Evolutionary conservation across 768 basidiomycete species (phyloP), one percentile per base, ranked within the genome.

Genomic region (Kwoniella bestiolae): DNA sequence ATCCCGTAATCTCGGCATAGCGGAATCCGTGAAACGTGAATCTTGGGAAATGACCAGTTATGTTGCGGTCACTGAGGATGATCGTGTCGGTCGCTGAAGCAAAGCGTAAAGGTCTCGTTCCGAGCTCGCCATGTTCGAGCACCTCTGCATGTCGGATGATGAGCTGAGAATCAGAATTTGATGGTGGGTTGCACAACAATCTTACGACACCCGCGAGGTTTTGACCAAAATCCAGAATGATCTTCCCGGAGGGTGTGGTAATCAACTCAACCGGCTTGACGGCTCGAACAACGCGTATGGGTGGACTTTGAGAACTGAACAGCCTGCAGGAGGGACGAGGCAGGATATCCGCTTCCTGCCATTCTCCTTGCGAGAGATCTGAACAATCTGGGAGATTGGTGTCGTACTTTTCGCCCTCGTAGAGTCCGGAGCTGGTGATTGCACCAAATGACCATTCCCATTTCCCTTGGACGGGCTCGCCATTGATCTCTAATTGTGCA

Each of bases 1-100:
- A 67, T 2, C 73, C 77, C 3, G 62, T 63, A 47, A 78, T 51
- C 56, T 76, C 67, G 31, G 61, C 69, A 38, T 76, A 78, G 34
- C 73, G 52, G 68, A 79, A 79, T 14, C 78, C 78, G 49, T 75
- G 73, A 46, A 75, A 78, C 26, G 78, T 79, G 56, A 78, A 79
- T 41, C 57, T 73, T 9, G 78, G 77, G 35, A 63, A 46, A 51
- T 63, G 78, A 1, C 77, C 77, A 18, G 66, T 18, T 23, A 68
- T 47, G 5, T 7, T 16, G 3, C 64, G 60, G 1, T 66, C 68
- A 8, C 35, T 16, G 16, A 73, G 58, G 28, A 58, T 60, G 47
- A 76, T 66, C 7, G 18, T 44, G 12, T 73, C 72, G n/a, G 47
- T 53, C 12, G 69, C 67, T 41, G 64, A 56, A 7, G 75, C 75